phyloP scores from a whole-genome alignment of 441 rosid genomes.

The Metrosideros polymorpha region DNA sequence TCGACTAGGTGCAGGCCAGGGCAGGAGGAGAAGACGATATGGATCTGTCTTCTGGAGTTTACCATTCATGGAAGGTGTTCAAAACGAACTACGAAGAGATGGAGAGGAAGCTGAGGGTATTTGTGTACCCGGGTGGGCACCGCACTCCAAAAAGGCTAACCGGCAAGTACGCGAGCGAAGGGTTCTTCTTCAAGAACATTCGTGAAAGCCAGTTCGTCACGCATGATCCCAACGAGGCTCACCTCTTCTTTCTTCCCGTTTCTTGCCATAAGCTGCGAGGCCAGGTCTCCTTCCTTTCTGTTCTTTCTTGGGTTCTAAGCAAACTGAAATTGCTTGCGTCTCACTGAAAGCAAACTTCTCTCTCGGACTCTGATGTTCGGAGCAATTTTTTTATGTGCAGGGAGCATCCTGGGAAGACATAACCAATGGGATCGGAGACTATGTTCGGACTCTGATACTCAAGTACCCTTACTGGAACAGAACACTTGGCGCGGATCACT shows the following conservation, averaged over 20 bases:
- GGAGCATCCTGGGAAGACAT: background rate
- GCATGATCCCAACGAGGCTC: background rate
- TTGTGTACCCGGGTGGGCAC: background rate
- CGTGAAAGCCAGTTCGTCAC: slow-evolving; percentile 3
- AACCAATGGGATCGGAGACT: background rate
- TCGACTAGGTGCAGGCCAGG: background rate
- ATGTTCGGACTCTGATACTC: background rate
- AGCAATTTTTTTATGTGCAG: background rate
- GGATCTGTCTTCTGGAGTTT: background rate
- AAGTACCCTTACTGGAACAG: slow-evolving; percentile 3
- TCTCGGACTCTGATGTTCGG: background rate
- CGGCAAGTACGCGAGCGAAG: slow-evolving; percentile 3
- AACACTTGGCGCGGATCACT: background rate
- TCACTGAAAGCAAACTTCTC: background rate
- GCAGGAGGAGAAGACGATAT: background rate
- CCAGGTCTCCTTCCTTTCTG: background rate
- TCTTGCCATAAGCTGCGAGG: background rate
- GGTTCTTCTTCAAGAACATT: slow-evolving; percentile 7
- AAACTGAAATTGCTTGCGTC: background rate
- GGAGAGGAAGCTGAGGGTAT: slow-evolving; percentile 4
- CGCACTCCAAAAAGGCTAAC: background rate
- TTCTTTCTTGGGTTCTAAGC: background rate
- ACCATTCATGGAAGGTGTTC: slow-evolving; percentile 1
- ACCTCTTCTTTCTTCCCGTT: slow-evolving; percentile 13
- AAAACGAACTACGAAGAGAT: background rate